Conservation (phyloP, 306 rosid species). For the Quercus wislizeni region DNA sequence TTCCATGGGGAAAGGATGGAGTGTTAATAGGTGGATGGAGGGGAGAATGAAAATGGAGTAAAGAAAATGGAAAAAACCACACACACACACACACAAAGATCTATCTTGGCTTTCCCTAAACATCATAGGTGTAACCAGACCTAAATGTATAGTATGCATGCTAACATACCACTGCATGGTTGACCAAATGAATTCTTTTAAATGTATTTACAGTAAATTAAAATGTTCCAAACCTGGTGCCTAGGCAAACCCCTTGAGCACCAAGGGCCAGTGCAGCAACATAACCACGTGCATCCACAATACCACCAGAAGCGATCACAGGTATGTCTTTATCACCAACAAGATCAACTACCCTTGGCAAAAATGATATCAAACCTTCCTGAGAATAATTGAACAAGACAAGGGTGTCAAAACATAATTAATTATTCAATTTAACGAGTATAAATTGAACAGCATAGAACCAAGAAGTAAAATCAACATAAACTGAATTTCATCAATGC, state of each 20-base stretch:
- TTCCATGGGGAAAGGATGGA: no score
- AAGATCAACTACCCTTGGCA: slow-evolving; percentile 80
- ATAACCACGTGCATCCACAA: slow-evolving; percentile 76
- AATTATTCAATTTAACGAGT: background rate
- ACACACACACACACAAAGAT: no score
- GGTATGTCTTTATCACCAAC: slow-evolving; percentile 63
- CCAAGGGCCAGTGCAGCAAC: slow-evolving; percentile 94
- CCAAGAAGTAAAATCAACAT: background rate
- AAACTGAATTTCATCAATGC: background rate
- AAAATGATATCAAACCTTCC: slow-evolving; percentile 67
- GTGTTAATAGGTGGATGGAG: no score
- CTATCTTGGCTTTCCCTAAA: no score
- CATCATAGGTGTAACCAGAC: no score
- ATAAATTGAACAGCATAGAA: background rate
- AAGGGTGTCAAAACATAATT: background rate
- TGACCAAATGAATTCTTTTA: background rate
- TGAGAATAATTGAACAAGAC: slow-evolving; percentile 21
- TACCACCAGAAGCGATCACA: slow-evolving; percentile 82
- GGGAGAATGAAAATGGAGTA: no score
- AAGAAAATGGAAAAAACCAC: no score
- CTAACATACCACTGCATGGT: background rate
- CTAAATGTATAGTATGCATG: background rate
- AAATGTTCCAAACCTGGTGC: slow-evolving; percentile 61
- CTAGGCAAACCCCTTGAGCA: slow-evolving; percentile 70
- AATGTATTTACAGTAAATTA: background rate